Conservation (phyloP, 2,329 filamentous ascomycete species). For the Blastomyces parvus region DNA sequence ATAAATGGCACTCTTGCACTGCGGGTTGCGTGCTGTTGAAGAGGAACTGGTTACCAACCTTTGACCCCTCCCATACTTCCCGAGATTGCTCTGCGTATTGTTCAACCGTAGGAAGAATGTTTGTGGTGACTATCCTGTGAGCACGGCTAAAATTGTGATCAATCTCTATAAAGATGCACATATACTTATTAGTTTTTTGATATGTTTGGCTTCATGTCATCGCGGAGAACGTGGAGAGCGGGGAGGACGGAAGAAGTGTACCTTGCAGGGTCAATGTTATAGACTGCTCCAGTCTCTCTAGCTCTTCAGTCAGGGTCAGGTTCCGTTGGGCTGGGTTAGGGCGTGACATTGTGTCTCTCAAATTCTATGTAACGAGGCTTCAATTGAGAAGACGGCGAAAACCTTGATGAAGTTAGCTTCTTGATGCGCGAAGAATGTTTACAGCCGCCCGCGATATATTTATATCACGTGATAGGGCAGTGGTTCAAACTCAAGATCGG, state of each 20-base stretch:
- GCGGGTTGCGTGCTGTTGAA: neutral
- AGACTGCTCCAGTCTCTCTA: constrained; percentile 91
- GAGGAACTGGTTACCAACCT: constrained; percentile 44
- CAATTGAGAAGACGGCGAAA: neutral
- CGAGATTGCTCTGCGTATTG: constrained; percentile 90
- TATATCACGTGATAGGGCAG: neutral
- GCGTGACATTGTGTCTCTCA: constrained; percentile 40
- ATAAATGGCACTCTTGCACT: too few relatives aligned
- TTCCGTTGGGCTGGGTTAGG: constrained; percentile 42
- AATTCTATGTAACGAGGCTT: neutral
- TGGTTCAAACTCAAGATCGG: constrained; percentile 2
- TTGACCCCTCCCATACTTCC: constrained; percentile 92
- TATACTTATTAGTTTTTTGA: constrained; percentile 2
- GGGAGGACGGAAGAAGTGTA: constrained; percentile 28
- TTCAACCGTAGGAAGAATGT: constrained; percentile 85
- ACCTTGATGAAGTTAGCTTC: neutral
- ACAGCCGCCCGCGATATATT: neutral
- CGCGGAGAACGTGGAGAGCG: neutral
- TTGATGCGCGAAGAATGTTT: neutral
- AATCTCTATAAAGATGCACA: constrained; percentile 57
- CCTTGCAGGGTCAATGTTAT: constrained; percentile 94
- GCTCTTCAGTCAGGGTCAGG: constrained; percentile 81
- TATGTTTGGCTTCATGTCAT: neutral
- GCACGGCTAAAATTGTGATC: constrained; percentile 97
- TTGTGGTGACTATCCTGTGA: constrained; percentile 89